A percentile compares a stretch with the other conserved stretches of the same genome.
phyloP scores from a whole-genome alignment of 202 grass and related monocot genomes.

The Hordeum pubiflorum region DNA sequence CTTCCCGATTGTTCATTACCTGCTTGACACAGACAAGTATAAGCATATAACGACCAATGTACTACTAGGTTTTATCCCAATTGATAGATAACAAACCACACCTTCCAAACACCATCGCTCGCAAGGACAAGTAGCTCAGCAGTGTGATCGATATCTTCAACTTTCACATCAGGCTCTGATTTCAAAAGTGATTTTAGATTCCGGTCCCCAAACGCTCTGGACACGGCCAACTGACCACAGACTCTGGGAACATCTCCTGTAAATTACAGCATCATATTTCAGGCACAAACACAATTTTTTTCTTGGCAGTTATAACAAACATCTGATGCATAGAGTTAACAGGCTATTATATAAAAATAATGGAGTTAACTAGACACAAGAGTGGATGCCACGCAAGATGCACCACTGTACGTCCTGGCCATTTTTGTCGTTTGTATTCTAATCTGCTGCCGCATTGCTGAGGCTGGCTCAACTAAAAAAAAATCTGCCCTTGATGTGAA shows the following conservation, averaged over 20 bases:
- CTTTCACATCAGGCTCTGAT: constrained; percentile 69
- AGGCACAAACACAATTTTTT: not conserved
- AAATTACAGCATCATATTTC: constrained; percentile 22
- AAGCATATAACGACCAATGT: constrained; percentile 7
- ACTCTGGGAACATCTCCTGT: constrained; percentile 94
- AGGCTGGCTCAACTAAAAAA: not conserved
- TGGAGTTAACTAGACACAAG: not conserved
- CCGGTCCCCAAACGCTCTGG: constrained; percentile 85
- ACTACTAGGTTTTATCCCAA: not conserved
- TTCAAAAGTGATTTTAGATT: constrained; percentile 85
- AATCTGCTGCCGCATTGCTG: not conserved
- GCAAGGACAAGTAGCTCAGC: constrained; percentile 79
- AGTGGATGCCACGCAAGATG: not conserved
- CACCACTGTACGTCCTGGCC: not conserved
- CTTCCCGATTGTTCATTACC: constrained; percentile 72
- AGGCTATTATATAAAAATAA: not conserved
- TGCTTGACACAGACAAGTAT: constrained; percentile 25
- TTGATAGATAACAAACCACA: constrained; percentile 28
- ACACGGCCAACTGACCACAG: constrained; percentile 87
- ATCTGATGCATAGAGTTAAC: not conserved
- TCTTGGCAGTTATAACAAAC: not conserved
- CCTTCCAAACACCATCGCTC: constrained; percentile 95
- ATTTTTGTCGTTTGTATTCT: not conserved
- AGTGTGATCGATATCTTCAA: constrained; percentile 55
- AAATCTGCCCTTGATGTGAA: not conserved